These are phyloP conservation scores for Zea mays DNA, from an alignment of 176 grass and related monocot genomes.

Conservation along the genomic window DNA sequence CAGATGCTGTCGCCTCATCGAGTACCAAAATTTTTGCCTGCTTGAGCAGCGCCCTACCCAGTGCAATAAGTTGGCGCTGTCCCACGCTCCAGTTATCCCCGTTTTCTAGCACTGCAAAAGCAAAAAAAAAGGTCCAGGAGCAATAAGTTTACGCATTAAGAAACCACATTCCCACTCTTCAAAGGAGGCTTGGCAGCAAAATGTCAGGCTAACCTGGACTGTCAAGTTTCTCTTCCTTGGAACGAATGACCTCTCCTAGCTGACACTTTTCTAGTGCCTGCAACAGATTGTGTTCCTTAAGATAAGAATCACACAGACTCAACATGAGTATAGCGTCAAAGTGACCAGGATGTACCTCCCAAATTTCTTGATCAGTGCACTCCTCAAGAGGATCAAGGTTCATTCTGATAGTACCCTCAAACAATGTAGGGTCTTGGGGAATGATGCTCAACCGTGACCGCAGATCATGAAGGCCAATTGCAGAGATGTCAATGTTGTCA, in stretches of 20 bases:
- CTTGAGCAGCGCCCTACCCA: conserved; percentile 91
- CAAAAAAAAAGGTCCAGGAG: not conserved
- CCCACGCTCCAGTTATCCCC: conserved; percentile 99
- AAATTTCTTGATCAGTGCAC: conserved; percentile 74
- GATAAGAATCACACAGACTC: conserved; percentile 28
- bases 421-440: conserved; percentile 92
- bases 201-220: conserved; percentile 62
- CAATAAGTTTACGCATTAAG: conserved; percentile 17
- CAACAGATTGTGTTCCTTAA: conserved; percentile 16
- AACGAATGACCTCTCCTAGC: conserved; percentile 75
- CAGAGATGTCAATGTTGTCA: conserved; percentile 70
- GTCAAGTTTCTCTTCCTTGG: conserved; percentile 74
- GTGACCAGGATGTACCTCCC: conserved; percentile 59
- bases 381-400: conserved; percentile 95
- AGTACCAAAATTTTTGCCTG: conserved; percentile 90
- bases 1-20: conserved; percentile 96
- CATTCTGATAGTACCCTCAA: conserved; percentile 89
- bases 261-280: conserved; percentile 98
- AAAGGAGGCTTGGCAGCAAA: conserved; percentile 1
- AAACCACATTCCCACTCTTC: not conserved
- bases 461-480: conserved; percentile 91
- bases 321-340: conserved; percentile 27
- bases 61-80: conserved; percentile 90
- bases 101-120: conserved; percentile 81
- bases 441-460: conserved; percentile 88